These are phyloP conservation scores for Furcasterigmium sp. DNA, from an alignment of 2,329 filamentous ascomycete genomes.

Conservation along the genomic window DNA sequence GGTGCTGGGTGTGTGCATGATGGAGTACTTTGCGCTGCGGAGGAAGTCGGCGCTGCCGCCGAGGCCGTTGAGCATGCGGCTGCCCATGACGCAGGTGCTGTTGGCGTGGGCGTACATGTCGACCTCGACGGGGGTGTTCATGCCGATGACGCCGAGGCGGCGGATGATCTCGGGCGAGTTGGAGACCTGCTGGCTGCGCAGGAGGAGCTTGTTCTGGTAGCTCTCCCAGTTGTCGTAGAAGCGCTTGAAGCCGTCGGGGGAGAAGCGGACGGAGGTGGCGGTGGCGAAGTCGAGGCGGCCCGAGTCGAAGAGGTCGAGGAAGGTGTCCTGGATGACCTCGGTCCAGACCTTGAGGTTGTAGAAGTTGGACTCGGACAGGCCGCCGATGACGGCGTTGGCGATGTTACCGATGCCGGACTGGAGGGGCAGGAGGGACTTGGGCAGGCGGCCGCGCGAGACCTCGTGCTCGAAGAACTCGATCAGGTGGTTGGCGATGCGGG, in stretches of 20 bases:
- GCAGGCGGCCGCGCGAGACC: slow-evolving; percentile 71
- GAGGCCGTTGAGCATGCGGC: slow-evolving; percentile 80
- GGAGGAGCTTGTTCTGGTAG: slow-evolving; percentile 76
- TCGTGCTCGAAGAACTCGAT: slow-evolving; percentile 85
- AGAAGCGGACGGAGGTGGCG: slow-evolving; percentile 85
- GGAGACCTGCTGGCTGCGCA: slow-evolving; percentile 82
- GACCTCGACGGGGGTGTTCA: slow-evolving; percentile 93
- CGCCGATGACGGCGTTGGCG: slow-evolving; percentile 85
- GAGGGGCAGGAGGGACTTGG: slow-evolving; percentile 69
- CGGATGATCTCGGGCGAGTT: slow-evolving; percentile 90
- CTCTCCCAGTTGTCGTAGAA: slow-evolving; percentile 83
- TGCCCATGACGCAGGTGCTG: slow-evolving; percentile 83
- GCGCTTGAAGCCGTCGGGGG: slow-evolving; percentile 82
- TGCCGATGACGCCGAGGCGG: slow-evolving; percentile 80
- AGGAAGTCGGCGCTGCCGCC: slow-evolving; percentile 81
- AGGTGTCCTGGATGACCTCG: slow-evolving; percentile 87
- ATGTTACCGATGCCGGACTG: slow-evolving; percentile 92
- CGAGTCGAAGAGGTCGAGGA: slow-evolving; percentile 87
- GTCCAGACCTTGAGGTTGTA: slow-evolving; percentile 89
- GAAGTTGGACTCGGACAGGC: slow-evolving; percentile 76
- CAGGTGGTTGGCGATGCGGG: slow-evolving; percentile 69
- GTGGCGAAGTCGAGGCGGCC: slow-evolving; percentile 86
- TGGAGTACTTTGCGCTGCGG: slow-evolving; percentile 73
- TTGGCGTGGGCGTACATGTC: slow-evolving; percentile 95
- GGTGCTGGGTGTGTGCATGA: slow-evolving; percentile 88